phyloP scores from a whole-genome alignment of 331 rosid genomes.

The Stylosanthes scabra region DNA sequence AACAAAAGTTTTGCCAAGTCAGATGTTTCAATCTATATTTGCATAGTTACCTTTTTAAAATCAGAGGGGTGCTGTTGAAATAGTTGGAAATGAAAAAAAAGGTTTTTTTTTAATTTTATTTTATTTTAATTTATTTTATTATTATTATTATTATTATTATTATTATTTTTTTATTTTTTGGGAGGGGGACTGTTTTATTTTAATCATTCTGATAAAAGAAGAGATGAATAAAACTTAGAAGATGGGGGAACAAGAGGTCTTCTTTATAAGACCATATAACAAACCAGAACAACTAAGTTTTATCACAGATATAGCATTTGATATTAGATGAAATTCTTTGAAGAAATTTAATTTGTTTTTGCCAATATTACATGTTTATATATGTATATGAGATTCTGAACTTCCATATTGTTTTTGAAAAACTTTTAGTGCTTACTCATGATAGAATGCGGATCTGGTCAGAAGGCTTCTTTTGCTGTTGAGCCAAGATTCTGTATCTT shows the following conservation, averaged over 20 bases:
- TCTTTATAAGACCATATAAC: too few species aligned
- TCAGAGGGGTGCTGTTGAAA: constrained; percentile 19
- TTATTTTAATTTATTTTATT: too few species aligned
- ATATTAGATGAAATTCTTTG: too few species aligned
- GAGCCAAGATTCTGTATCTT: constrained; percentile 17
- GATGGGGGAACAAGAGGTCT: too few species aligned
- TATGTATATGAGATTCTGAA: background rate
- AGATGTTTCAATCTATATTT: constrained; percentile 21
- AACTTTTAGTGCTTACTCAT: background rate
- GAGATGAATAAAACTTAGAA: too few species aligned
- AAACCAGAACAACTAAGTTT: too few species aligned
- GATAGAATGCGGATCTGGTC: background rate
- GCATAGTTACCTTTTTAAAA: constrained; percentile 2
- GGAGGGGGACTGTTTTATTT: too few species aligned
- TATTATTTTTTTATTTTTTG: too few species aligned
- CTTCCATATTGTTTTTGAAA: background rate
- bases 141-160: too few species aligned
- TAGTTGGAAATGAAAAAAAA: constrained; percentile 11
- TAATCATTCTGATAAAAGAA: too few species aligned
- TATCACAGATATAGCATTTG: too few species aligned
- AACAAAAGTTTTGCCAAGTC: constrained; percentile 8
- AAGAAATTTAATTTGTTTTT: background rate
- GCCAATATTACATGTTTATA: background rate
- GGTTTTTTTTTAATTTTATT: too few species aligned
- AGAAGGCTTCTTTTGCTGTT: constrained; percentile 15